These are phyloP conservation scores for Primulina huaijiensis DNA, from an alignment of 257 asterid species.

Conservation along the genomic window DNA sequence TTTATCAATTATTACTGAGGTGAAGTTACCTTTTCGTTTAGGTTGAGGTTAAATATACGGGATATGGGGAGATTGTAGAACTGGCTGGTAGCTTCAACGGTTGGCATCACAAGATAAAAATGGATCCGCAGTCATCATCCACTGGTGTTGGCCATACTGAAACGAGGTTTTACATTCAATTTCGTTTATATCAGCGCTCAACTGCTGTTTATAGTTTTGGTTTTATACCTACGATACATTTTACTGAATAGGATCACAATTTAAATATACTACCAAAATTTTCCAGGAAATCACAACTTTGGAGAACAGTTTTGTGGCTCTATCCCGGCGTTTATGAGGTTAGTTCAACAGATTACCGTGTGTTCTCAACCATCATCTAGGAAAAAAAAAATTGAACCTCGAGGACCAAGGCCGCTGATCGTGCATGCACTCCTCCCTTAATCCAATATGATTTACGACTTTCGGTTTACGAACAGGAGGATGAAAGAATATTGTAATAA, in stretches of 20 bases:
- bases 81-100: conserved; percentile 96
- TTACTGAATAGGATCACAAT: conserved; percentile 5
- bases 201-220: conserved; percentile 1
- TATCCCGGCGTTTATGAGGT: conserved; percentile 98
- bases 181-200: neutral
- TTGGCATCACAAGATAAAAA: conserved; percentile 64
- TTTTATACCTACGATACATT: neutral
- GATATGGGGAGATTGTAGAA: conserved; percentile 73
- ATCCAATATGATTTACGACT: neutral
- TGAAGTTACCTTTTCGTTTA: conserved; percentile 34
- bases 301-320: conserved; percentile 80
- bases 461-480: neutral
- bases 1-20: conserved; percentile 17
- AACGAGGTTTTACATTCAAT: conserved; percentile 35
- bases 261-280: conserved; percentile 16
- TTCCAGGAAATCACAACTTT: conserved; percentile 59
- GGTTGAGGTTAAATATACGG: conserved; percentile 71
- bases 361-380: neutral
- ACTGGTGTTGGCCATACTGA: conserved; percentile 31
- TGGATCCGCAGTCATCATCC: conserved; percentile 53
- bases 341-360: conserved; percentile 18
- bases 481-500: too few species aligned
- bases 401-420: neutral
- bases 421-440: neutral
- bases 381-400: neutral